These are phyloP conservation scores for Penicillium sp. DNA, from an alignment of 2,329 filamentous ascomycete species.

Conservation along the genomic window DNA sequence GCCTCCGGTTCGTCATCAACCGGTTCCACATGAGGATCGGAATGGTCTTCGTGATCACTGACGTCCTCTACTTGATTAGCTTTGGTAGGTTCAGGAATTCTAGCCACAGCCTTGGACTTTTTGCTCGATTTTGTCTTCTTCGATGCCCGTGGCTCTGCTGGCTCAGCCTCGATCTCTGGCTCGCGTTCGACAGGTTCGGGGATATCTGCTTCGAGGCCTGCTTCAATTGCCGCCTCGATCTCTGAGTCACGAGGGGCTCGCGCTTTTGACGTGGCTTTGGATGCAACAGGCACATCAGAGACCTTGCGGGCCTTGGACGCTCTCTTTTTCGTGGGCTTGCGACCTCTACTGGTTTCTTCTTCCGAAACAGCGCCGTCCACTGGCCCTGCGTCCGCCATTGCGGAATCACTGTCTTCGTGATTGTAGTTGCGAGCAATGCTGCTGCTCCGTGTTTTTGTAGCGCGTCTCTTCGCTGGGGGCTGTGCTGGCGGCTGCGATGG, in stretches of 20 bases:
- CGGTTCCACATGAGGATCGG: constrained; percentile 2
- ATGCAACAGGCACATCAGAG: constrained; percentile 42
- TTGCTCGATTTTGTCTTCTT: constrained; percentile 27
- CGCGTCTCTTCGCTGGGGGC: constrained; percentile 52
- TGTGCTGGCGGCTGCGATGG: constrained; percentile 19
- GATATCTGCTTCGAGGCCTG: constrained; percentile 52
- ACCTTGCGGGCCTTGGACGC: constrained; percentile 42
- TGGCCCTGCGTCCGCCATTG: constrained; percentile 25
- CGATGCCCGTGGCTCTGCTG: constrained; percentile 23
- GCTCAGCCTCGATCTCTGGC: constrained; percentile 6
- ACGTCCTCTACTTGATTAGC: constrained; percentile 7
- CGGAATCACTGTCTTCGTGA: constrained; percentile 30
- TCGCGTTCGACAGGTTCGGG: constrained; percentile 45
- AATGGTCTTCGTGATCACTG: constrained; percentile 8
- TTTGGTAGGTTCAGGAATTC: constrained; percentile 4
- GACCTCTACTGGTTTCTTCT: constrained; percentile 40
- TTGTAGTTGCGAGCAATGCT: constrained; percentile 33
- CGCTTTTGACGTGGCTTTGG: constrained; percentile 41
- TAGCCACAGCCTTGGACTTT: constrained; percentile 20
- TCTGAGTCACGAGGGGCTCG: constrained; percentile 53
- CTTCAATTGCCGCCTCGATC: constrained; percentile 57
- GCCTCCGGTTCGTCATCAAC: constrained; percentile 9
- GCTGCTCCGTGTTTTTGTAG: constrained; percentile 46
- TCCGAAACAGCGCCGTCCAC: constrained; percentile 17
- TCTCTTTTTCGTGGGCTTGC: constrained; percentile 33